A percentile compares a stretch with the other conserved stretches of the same genome.
Conservation (phyloP, 2,329 filamentous ascomycete genomes). For the Diplodia seriata region DNA sequence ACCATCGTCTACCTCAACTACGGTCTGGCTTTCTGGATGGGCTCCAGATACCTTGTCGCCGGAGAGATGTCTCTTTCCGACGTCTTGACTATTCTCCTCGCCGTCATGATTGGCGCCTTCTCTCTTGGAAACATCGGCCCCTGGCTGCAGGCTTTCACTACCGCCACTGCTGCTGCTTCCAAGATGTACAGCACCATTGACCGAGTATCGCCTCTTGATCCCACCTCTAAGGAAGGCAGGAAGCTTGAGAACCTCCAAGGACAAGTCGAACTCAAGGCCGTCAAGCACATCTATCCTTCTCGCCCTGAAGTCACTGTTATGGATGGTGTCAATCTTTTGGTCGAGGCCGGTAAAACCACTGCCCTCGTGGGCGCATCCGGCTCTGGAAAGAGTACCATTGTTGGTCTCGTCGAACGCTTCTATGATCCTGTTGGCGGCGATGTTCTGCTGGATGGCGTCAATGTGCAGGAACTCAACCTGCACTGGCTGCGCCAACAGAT, state of each 20-base stretch:
- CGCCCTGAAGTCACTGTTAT: slow-evolving; percentile 87
- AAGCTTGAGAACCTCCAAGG: slow-evolving; percentile 75
- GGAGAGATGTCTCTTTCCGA: slow-evolving; percentile 68
- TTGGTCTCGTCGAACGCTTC: slow-evolving; percentile 88
- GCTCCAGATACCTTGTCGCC: slow-evolving; percentile 35
- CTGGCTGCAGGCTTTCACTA: slow-evolving; percentile 36
- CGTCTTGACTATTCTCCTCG: slow-evolving; percentile 85
- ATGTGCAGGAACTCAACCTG: slow-evolving; percentile 79
- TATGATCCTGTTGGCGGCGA: slow-evolving; percentile 82
- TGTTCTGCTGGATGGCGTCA: slow-evolving; percentile 80
- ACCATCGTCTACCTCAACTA: slow-evolving; percentile 79
- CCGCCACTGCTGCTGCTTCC: slow-evolving; percentile 65
- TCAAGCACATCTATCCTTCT: slow-evolving; percentile 92
- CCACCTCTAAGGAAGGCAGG: slow-evolving; percentile 68
- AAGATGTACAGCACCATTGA: slow-evolving; percentile 98
- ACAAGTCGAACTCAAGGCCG: slow-evolving; percentile 74
- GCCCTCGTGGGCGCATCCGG: slow-evolving; percentile 90
- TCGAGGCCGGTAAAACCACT: slow-evolving; percentile 87
- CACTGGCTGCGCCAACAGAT: slow-evolving; percentile 89
- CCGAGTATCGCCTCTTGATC: slow-evolving; percentile 81
- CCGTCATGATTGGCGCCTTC: slow-evolving; percentile 92
- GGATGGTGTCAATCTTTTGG: slow-evolving; percentile 75
- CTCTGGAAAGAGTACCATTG: slow-evolving; percentile 88
- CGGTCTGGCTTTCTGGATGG: slow-evolving; percentile 38
- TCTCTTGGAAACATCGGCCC: slow-evolving; percentile 66